phyloP scores from a whole-genome alignment of 805 yeast genomes.

The Myxozyma monticola region DNA sequence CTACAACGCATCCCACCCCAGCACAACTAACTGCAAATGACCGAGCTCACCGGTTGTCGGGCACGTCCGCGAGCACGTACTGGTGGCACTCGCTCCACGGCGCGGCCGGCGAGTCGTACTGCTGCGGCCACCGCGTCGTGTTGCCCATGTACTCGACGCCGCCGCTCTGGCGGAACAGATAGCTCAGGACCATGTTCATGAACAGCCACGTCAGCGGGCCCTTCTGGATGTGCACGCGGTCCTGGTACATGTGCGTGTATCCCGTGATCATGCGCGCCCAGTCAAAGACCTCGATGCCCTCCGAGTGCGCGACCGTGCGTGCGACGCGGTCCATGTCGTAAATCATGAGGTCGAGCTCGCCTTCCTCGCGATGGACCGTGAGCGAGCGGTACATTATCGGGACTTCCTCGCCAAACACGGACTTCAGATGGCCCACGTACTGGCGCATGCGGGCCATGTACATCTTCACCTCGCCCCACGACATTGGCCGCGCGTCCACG shows the following conservation, averaged over 20 bases:
- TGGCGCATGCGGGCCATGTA: constrained; percentile 18
- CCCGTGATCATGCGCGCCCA: constrained; percentile 21
- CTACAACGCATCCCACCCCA: no score
- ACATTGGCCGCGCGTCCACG: constrained; percentile 12
- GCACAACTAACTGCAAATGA: no score
- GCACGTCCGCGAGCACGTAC: not conserved
- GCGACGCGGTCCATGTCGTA: constrained; percentile 23
- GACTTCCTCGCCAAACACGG: constrained; percentile 8
- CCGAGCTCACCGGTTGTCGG: constrained; percentile 2
- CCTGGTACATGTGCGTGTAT: constrained; percentile 10
- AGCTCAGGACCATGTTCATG: constrained; percentile 19
- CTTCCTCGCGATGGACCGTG: constrained; percentile 20
- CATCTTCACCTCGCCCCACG: constrained; percentile 24
- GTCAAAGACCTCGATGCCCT: constrained; percentile 22
- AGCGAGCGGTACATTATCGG: constrained; percentile 21
- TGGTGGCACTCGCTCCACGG: constrained; percentile 12
- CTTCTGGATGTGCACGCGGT: constrained; percentile 16
- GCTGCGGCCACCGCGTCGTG: constrained; percentile 1
- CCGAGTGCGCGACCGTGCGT: constrained; percentile 11
- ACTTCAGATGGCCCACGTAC: constrained; percentile 6
- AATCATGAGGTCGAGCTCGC: constrained; percentile 7
- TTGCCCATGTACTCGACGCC: constrained; percentile 13
- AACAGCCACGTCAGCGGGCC: constrained; percentile 19
- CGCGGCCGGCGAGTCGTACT: not conserved
- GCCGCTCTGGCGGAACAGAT: constrained; percentile 26